A percentile compares a stretch with the other conserved stretches of the same genome.
These are phyloP conservation scores for Dalbergia cochinchinensis DNA, from an alignment of 306 rosid genomes.

Conservation along the genomic window DNA sequence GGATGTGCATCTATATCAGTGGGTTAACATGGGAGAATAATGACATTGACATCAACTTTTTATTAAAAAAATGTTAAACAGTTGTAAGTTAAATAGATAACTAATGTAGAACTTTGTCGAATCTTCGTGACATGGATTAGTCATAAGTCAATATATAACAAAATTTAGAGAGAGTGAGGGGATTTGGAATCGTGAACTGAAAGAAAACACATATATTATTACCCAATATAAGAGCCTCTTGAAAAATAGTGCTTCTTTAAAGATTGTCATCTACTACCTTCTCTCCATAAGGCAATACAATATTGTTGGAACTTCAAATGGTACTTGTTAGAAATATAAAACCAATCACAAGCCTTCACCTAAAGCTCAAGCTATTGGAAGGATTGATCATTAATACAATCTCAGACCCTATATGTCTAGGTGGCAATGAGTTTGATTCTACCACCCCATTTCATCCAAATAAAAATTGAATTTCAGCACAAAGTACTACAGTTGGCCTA, in stretches of 20 bases:
- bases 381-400: background rate
- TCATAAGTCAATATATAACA: background rate
- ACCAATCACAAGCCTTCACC: background rate
- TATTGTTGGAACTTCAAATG: slow-evolving; percentile 12
- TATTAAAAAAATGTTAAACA: background rate
- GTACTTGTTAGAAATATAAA: slow-evolving; percentile 9
- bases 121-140: background rate
- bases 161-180: background rate
- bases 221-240: background rate
- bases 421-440: no score
- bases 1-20: slow-evolving; percentile 1
- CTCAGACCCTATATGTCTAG: background rate
- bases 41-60: background rate
- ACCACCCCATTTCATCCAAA: background rate
- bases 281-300: background rate
- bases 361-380: slow-evolving; percentile 4
- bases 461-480: slow-evolving; percentile 15
- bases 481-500: background rate
- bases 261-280: background rate
- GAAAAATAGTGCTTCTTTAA: background rate
- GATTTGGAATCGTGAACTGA: background rate
- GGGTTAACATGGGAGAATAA: background rate
- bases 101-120: background rate
- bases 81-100: background rate
- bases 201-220: slow-evolving; percentile 6